These are phyloP conservation scores for Pythium sp. DNA, from an alignment of 352 stramenopile genomes.

Conservation along the genomic window DNA sequence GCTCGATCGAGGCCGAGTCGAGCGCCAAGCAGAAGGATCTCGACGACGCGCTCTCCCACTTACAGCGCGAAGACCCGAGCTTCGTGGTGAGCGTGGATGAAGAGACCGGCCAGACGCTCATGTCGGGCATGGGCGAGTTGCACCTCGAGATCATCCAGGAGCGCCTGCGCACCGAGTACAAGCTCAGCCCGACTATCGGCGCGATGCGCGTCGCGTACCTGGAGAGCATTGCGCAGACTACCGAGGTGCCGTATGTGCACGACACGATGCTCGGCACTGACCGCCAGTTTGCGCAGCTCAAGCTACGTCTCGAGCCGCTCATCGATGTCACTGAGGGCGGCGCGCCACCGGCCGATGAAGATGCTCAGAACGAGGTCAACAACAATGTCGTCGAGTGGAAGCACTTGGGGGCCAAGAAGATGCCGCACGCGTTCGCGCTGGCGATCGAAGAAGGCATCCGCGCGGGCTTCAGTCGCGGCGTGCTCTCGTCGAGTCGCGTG, in stretches of 20 bases:
- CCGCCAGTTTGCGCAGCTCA: conserved; percentile 70
- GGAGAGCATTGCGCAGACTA: conserved; percentile 67
- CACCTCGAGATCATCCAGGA: conserved; percentile 94
- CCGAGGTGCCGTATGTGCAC: conserved; percentile 46
- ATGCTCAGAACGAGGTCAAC: conserved; percentile 22
- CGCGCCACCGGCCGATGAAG: conserved; percentile 13
- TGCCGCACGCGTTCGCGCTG: conserved; percentile 61
- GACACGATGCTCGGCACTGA: conserved; percentile 69
- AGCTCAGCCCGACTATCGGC: conserved; percentile 79
- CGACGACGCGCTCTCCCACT: conserved; percentile 68
- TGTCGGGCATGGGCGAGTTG: conserved; percentile 95
- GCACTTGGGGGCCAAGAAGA: conserved; percentile 43
- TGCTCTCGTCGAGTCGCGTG: conserved; percentile 57
- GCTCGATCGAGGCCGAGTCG: conserved; percentile 88
- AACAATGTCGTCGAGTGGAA: conserved; percentile 64
- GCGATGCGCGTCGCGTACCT: conserved; percentile 90
- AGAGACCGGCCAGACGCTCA: conserved; percentile 97
- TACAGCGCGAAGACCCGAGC: conserved; percentile 95
- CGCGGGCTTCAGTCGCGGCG: conserved; percentile 52
- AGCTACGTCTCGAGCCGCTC: conserved; percentile 45
- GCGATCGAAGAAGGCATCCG: conserved; percentile 70
- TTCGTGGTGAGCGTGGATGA: conserved; percentile 94
- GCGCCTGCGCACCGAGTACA: conserved; percentile 87
- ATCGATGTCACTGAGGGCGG: conserved; percentile 34
- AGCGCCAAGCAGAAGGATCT: conserved; percentile 85